Evolutionary conservation across 1,284 basidiomycete species (phyloP).

Genomic region (Blastosporella zonata): DNA sequence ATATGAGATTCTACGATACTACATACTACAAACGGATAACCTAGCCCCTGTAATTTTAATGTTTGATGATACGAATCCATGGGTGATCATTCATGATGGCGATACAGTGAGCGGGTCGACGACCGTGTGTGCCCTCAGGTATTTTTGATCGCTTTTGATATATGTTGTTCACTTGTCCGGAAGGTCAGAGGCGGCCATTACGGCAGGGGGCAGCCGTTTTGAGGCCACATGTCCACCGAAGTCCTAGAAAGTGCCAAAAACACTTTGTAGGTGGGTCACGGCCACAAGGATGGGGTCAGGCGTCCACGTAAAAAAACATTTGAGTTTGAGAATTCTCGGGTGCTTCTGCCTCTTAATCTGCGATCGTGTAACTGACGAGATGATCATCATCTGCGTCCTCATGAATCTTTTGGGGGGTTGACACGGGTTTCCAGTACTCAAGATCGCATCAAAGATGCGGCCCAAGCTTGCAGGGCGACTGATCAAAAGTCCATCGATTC

Average conservation of each 20-base stretch:
- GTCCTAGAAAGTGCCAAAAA: background rate
- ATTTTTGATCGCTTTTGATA: background rate
- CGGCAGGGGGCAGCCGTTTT: constrained; percentile 3
- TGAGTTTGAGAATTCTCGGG: background rate
- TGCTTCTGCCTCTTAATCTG: background rate
- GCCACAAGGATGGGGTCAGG: background rate
- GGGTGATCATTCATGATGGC: background rate
- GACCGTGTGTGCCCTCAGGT: background rate
- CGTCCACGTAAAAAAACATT: constrained; percentile 4
- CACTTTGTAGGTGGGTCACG: constrained; percentile 4
- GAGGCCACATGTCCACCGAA: constrained; percentile 9
- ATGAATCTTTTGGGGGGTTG: background rate
- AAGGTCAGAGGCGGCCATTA: constrained; percentile 7
- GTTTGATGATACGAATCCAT: background rate
- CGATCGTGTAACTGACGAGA: background rate
- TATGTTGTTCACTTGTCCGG: background rate
- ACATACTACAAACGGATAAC: background rate
- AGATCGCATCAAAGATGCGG: background rate
- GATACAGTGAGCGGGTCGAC: background rate
- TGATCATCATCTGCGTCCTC: background rate
- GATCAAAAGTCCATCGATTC: constrained; percentile 6
- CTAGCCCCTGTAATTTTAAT: background rate
- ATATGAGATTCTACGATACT: background rate
- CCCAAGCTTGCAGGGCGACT: background rate
- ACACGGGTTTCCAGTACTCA: background rate